A percentile compares a stretch with the other conserved stretches of the same genome.
Evolutionary conservation across 225 moss, liverwort and hornwort species (phyloP).

Genomic region (Takakia lepidozioides): DNA sequence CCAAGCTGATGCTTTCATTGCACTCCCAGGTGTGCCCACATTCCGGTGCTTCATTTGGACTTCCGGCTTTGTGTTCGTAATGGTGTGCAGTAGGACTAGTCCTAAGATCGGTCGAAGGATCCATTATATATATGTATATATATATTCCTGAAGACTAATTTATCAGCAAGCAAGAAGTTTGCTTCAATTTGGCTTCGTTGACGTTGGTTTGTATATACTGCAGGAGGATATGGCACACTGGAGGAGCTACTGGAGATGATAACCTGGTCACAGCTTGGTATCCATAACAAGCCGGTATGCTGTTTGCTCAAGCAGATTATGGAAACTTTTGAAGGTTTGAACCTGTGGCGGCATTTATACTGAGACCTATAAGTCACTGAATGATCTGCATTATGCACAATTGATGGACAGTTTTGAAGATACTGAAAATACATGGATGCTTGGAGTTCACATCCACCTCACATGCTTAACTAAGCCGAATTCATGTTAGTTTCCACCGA

Average conservation of each 20-base stretch:
- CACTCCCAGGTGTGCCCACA: slow-evolving; percentile 60
- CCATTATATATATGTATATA: no score
- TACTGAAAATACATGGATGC: not conserved
- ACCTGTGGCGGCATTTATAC: no score
- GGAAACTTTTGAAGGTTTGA: no score
- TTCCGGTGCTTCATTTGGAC: not conserved
- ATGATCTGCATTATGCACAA: not conserved
- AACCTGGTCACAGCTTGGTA: slow-evolving; percentile 91
- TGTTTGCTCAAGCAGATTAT: not conserved
- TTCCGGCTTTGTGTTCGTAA: not conserved
- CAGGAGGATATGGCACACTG: slow-evolving; percentile 87
- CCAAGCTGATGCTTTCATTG: slow-evolving; percentile 88
- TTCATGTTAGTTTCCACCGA: no score
- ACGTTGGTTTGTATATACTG: not conserved
- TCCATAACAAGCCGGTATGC: slow-evolving; percentile 87
- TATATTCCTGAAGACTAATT: no score
- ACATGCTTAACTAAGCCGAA: no score
- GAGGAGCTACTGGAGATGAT: slow-evolving; percentile 95
- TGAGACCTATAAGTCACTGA: no score
- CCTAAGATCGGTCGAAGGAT: no score
- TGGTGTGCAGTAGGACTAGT: no score
- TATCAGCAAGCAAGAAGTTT: no score
- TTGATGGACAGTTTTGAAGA: not conserved
- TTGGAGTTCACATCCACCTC: no score
- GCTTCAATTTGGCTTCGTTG: not conserved